Evolutionary conservation across 2,329 filamentous ascomycete genomes (phyloP), one percentile per base, ranked within the genome.

Genomic region (Rachicladosporium sp.): DNA sequence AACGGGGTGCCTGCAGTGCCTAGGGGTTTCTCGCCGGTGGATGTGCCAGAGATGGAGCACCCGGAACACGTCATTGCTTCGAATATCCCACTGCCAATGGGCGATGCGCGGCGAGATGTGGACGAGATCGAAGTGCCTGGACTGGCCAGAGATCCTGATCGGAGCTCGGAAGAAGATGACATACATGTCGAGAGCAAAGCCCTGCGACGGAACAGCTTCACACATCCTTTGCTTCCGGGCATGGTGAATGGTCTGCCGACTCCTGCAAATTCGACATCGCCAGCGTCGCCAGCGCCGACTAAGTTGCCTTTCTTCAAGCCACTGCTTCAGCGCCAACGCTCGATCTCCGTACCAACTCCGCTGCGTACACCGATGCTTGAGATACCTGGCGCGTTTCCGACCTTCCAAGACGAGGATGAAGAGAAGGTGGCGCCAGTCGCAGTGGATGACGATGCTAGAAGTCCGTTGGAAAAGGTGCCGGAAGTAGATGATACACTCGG

Each of bases 71-170:
- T 59, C 5, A 57, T 73, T 32, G 63, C 79, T 6, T 70, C 74
- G 5, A 67, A 69, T 31, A 72, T 88, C 45, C 77, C 83, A n/a
- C 64, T 91, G 7, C 83, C 83, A 0, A 65, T 79, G 31, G 68
- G 68, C 15, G 68, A 75, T 29, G 67, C 68, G 11, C 68, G 74
- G 32, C 71, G 77, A 35, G 85, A 93, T 53, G 63, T 89, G 5
- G 72, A 80, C 34, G 85, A 93, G 55, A 91, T 93, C 32, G 82
- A 91, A 52, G 73, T 86, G 33, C 82, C 82, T 3, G 82, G 81
- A 0, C 67, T 86, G 4, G 74, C 71, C 1, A 75, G 69, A 41
- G 78, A 84, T 41, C 78, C 80, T 10, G 37, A 49, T 44, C 34
- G 37, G 9, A 80, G 81, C 37, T 66, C 66, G 4, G 64, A 66